phyloP scores from a whole-genome alignment of 1,284 basidiomycete species.

The Amylostereum chailletii region DNA sequence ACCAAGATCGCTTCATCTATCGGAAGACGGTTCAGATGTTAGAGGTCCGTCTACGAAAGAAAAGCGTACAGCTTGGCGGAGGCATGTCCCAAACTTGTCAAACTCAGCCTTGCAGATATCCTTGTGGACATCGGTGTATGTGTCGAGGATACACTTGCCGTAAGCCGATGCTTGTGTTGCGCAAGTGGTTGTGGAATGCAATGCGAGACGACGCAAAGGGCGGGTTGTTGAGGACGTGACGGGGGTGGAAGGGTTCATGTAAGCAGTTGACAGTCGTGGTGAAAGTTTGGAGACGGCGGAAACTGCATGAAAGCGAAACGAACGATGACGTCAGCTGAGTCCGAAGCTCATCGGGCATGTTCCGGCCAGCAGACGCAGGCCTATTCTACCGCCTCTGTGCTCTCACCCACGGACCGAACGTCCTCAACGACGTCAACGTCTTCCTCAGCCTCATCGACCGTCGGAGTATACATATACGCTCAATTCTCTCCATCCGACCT shows the following conservation, averaged over 20 bases:
- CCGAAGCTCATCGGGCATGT: no score
- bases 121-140: conserved; percentile 69
- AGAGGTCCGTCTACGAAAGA: background rate
- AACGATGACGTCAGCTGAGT: no score
- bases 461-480: no score
- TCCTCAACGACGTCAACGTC: no score
- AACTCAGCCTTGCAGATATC: conserved; percentile 77
- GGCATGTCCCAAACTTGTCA: conserved; percentile 62
- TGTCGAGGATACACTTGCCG: conserved; percentile 70
- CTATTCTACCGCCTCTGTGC: no score
- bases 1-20: background rate
- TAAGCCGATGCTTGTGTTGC: conserved; percentile 61
- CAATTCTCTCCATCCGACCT: no score
- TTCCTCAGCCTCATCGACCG: no score
- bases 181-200: conserved; percentile 64
- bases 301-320: no score
- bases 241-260: conserved; percentile 17
- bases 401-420: no score
- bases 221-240: conserved; percentile 29
- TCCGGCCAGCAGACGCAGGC: no score
- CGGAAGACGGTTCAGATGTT: background rate
- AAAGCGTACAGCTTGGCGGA: conserved; percentile 57
- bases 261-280: background rate
- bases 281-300: no score
- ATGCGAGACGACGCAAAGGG: conserved; percentile 47